Base-by-base conservation (phyloP, 352 stramenopile species). In the Phytophthora colocasiae region DNA sequence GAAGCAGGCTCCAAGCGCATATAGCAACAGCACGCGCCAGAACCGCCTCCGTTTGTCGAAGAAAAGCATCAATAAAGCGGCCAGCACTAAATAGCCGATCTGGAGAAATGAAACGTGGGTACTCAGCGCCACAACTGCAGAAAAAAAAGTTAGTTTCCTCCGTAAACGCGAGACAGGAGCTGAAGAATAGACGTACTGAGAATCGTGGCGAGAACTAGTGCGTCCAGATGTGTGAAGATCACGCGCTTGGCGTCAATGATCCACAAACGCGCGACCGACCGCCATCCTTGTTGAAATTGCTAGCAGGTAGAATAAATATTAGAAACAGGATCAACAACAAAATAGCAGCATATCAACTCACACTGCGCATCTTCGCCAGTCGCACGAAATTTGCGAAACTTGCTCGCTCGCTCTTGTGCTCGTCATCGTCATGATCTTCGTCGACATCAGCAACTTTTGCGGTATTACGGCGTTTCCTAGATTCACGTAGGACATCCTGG, bases 41-140 rank as follows among this genome's bases (percentile, higher is more conserved):
- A 96, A 86, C 0, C 80, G 79, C 6, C 86, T 73, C 7, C 86
- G 79, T 47, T 92, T 80, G 40, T 93, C 80, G 46, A 93, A 92
- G 75, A 94, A 95, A 9, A 96, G 57, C 65, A 94, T 93, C 2
- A 93, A 65, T 12, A 92, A 41, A 34, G 89, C 86, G 24, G 88
- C 86, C 8, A 96, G 63, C n/a, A 92, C 73, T 17, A 96, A 62
- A 26, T 93, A 96, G 12, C 88, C 88, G 29, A 91, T 90, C 66
- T 96, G 88, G 41, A 96, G 77, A 43, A 96, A 87, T 2, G 85
- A 95, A 3, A 93, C 86, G 5, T 79, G 69, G 5, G 88, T 94
- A 55, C 88, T 96, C 24, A 96, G 62, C 1, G 85, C 85, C 29
- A 96, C 88, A 34, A 83, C 86, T 95, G 31, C 31, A 36, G 31